phyloP scores from a whole-genome alignment of 139 green algal genomes.

The Chlamydomonas schloesseri region DNA sequence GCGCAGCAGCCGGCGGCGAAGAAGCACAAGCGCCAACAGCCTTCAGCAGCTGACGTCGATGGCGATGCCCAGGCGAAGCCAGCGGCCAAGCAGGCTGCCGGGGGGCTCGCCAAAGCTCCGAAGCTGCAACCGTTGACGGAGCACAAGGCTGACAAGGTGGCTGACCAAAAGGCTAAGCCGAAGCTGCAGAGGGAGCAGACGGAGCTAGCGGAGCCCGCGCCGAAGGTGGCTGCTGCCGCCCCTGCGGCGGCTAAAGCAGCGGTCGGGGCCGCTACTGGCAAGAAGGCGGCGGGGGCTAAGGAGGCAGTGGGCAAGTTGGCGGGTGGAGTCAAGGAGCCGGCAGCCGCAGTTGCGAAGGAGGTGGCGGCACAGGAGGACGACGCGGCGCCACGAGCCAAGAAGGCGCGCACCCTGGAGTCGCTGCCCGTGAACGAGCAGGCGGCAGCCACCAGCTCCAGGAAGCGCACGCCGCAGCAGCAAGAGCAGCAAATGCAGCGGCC shows the following conservation, averaged over 20 bases:
- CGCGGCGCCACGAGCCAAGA: neutral
- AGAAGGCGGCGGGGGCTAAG: neutral
- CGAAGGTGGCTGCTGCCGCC: neutral
- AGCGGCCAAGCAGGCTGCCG: too few species aligned
- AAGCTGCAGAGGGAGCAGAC: neutral
- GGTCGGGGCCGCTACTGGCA: neutral
- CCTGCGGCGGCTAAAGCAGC: neutral
- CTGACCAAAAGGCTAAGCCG: too few species aligned
- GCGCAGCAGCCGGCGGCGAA: neutral
- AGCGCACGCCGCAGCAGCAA: neutral
- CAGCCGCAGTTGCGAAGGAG: neutral
- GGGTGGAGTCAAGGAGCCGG: too few species aligned
- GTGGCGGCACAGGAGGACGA: neutral
- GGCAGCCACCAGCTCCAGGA: too few species aligned
- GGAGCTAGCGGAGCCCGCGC: neutral
- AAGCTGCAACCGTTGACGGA: too few species aligned
- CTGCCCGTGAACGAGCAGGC: too few species aligned
- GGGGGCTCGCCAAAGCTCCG: too few species aligned
- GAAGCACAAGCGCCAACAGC: neutral
- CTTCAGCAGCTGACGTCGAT: too few species aligned
- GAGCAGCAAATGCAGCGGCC: constrained; percentile 29
- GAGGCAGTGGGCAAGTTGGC: neutral
- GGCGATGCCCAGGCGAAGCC: too few species aligned
- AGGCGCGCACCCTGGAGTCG: neutral
- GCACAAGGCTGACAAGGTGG: neutral